A percentile compares a stretch with the other conserved stretches of the same genome.
Conservation (phyloP, 139 green algal species). For the Chlamydomonas sphaeroides region DNA sequence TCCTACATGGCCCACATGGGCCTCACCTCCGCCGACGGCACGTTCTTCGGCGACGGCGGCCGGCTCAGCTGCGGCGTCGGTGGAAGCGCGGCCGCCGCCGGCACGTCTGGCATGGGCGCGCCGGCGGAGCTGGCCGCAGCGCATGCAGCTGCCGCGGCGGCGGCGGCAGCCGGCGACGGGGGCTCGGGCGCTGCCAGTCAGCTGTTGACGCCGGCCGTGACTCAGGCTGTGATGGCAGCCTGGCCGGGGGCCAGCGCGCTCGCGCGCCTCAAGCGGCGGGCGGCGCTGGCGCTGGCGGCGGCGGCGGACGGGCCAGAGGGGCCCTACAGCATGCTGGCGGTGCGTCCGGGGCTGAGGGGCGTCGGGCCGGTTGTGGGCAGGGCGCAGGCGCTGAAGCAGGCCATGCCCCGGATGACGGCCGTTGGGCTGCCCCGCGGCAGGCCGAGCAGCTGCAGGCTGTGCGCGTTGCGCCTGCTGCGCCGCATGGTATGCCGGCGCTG, state of each 20-base stretch:
- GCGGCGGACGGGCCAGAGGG: slow-evolving; percentile 10
- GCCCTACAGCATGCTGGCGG: slow-evolving; percentile 27
- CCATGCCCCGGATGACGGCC: background rate
- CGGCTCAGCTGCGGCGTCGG: too few species aligned
- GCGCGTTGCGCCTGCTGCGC: too few species aligned
- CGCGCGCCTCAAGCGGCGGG: slow-evolving; percentile 7
- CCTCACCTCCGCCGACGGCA: too few species aligned
- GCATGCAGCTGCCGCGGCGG: background rate
- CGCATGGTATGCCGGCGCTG: too few species aligned
- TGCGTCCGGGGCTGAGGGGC: background rate
- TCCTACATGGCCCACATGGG: too few species aligned
- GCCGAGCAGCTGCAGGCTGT: background rate
- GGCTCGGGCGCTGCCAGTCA: background rate
- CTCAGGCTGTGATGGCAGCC: background rate
- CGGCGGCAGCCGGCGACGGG: too few species aligned
- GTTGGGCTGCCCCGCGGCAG: background rate
- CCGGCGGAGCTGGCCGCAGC: background rate
- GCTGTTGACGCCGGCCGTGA: background rate
- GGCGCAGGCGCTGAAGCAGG: background rate
- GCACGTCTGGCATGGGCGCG: too few species aligned
- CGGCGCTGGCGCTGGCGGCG: slow-evolving; percentile 12
- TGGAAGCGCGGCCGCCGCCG: too few species aligned
- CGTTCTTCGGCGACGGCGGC: too few species aligned
- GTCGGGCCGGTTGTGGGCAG: too few species aligned
- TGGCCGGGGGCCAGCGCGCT: slow-evolving; percentile 11